Base-by-base conservation (phyloP, 331 rosid genomes). In the Erythrophleum ivorense region DNA sequence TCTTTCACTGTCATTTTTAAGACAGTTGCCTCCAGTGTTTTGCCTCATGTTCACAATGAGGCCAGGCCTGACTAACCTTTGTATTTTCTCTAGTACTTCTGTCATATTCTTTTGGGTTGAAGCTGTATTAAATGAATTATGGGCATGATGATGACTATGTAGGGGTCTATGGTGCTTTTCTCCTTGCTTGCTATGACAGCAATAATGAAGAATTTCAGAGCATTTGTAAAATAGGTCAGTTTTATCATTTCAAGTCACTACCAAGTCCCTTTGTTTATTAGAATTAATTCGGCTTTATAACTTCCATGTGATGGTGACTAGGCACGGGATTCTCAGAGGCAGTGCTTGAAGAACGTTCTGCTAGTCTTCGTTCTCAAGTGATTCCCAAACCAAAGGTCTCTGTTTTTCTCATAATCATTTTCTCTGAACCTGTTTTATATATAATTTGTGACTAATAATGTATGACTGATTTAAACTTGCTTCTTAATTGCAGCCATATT, bases 81-180 rank as follows among this genome's bases (percentile, higher is more conserved):
- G 41, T 66, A 48, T 76, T 75, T 73, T 45, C 59, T 73, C 68
- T 24, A 76, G 75, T 78, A 79, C 77, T 55, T 63, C 62, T 73
- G 60, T 76, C 68, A 46, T 85, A 57, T 45, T 48, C 50, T 60
- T 72, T 70, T 43, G 5, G 78, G 82, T 52, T 77, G 77, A 73
- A 67, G 63, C 8, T 9, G 21, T 71, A 48, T 83, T 80, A 52
- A 59, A 78, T 72, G 43, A 78, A 45, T 45, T 77, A 10, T 59
- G 68, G 62, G 69, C 84, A 69, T 79, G 77, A 69, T 81, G 71
- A 62, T 83, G 86, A 81, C 76, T 84, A 46, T 80, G 81, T 78
- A 95, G 99, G 97, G 82, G 94, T 93, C 70, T 95, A 92, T 83
- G 99, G 97, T 38, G 97, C 97, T 75, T 93, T 95, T 81, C 97